Conservation (phyloP, 805 yeast genomes). For the Hanseniaspora valbyensis region DNA sequence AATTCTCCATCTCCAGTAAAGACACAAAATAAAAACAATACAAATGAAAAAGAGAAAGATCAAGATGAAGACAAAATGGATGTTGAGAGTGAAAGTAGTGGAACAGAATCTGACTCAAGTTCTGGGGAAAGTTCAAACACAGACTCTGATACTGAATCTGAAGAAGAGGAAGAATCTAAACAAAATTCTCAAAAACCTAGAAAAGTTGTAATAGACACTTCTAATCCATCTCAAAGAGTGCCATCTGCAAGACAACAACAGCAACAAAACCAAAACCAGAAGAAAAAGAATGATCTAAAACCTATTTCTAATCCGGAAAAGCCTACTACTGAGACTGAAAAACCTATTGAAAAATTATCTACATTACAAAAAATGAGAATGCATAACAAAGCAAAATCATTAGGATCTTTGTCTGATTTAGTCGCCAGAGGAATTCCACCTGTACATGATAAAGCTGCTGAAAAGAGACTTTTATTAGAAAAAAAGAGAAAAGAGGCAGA, state of each 20-base stretch:
- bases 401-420: conserved; percentile 47
- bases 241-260: conserved; percentile 15
- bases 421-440: conserved; percentile 59
- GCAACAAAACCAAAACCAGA: not conserved
- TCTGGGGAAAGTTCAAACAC: conserved; percentile 25
- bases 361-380: conserved; percentile 13
- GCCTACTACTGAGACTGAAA: conserved; percentile 2
- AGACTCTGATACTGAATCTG: conserved; percentile 17
- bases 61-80: conserved; percentile 17
- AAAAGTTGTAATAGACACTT: conserved; percentile 37
- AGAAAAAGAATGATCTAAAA: not conserved
- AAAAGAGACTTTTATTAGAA: conserved; percentile 5
- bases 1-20: not conserved
- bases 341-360: not conserved
- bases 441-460: conserved; percentile 39
- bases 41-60: conserved; percentile 1
- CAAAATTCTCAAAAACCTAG: conserved; percentile 27
- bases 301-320: not conserved
- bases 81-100: conserved; percentile 18
- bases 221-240: conserved; percentile 23
- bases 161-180: conserved; percentile 25
- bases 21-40: not conserved
- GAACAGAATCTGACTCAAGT: not conserved
- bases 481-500: conserved; percentile 13
- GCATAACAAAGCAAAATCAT: conserved; percentile 32